Evolutionary conservation across 768 basidiomycete genomes (phyloP).

Genomic region (Calocybe indica): DNA sequence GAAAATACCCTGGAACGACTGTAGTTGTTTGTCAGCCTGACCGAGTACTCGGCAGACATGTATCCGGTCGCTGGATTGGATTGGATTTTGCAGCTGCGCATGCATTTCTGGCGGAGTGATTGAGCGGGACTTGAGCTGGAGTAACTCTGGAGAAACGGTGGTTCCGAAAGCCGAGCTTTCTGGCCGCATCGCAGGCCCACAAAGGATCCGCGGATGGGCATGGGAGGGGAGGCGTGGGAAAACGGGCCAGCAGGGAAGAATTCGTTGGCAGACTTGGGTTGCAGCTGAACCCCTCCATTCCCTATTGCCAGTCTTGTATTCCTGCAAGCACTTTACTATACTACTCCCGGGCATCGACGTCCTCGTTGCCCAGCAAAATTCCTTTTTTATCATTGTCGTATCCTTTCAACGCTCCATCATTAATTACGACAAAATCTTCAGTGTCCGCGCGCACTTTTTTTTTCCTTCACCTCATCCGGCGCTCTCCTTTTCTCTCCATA

Average conservation of each 20-base stretch:
- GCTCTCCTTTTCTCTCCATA: slow-evolving; percentile 17
- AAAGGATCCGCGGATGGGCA: slow-evolving; percentile 20
- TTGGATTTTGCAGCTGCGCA: too few species aligned
- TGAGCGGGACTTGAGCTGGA: too few species aligned
- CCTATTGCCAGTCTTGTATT: slow-evolving; percentile 52
- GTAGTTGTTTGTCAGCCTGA: too few species aligned
- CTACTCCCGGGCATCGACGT: slow-evolving; percentile 45
- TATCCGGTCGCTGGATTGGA: too few species aligned
- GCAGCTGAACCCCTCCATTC: slow-evolving; percentile 34
- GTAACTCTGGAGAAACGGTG: too few species aligned
- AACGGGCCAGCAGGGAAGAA: slow-evolving; percentile 23
- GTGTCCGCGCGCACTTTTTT: slow-evolving; percentile 3
- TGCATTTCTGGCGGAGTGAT: too few species aligned
- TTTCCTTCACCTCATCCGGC: slow-evolving; percentile 25
- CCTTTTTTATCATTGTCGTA: slow-evolving; percentile 13
- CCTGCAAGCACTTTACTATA: slow-evolving; percentile 46
- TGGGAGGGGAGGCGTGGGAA: slow-evolving; percentile 31
- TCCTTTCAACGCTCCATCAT: slow-evolving; percentile 13
- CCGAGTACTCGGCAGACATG: too few species aligned
- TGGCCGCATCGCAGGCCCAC: slow-evolving; percentile 2
- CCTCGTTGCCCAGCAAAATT: slow-evolving; percentile 23
- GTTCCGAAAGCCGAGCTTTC: too few species aligned
- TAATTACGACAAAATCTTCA: slow-evolving; percentile 14
- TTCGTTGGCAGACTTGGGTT: slow-evolving; percentile 19
- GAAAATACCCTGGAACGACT: too few species aligned